Evolutionary conservation across 352 stramenopile genomes (phyloP), one percentile per base, ranked within the genome.

Genomic region (Blastocystis sp.): DNA sequence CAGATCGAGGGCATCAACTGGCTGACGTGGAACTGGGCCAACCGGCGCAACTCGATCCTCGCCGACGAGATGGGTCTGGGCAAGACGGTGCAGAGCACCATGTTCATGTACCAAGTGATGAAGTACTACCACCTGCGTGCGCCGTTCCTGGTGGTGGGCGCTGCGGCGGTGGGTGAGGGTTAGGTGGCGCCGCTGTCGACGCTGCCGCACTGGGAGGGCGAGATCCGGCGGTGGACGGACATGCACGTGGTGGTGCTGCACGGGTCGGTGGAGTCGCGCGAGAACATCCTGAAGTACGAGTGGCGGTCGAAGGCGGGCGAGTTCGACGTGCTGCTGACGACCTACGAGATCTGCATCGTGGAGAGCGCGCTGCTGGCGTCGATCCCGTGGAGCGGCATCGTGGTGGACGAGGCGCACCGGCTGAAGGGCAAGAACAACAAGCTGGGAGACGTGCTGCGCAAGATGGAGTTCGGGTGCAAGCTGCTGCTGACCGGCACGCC

Each of bases 401-500:
- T 99, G 28, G 96, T 99, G 11, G 97, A 99, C 90, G 97, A 99
- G 91, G 97, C 97, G 2, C 97, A 99, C 92, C 94, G 97, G 11
- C 92, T 99, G 28, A 97, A 98, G 77, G 99, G 99, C 91, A 91
- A 95, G 34, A 97, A 96, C 86, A 97, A 95, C 14, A 98, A 98
- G 89, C 91, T 99, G 28, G 93, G 92, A 3, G 91, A 91, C 10
- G 91, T 94, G 4, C 91, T 97, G 43, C 90, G 92, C 78, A 93
- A 92, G 62, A 93, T 92, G 60, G 95, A 93, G 21, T 88, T 88
- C 76, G 91, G 94, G 43, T 95, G 93, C 43, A 94, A 94, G 71
- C 61, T 97, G 60, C 88, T 97, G 9, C 90, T 97, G 11, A 99
- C 96, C 0, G 96, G 96, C 41, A 98, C 95, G 45, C 95, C 96